phyloP scores from a whole-genome alignment of 331 rosid species.

The Telfairia occidentalis region DNA sequence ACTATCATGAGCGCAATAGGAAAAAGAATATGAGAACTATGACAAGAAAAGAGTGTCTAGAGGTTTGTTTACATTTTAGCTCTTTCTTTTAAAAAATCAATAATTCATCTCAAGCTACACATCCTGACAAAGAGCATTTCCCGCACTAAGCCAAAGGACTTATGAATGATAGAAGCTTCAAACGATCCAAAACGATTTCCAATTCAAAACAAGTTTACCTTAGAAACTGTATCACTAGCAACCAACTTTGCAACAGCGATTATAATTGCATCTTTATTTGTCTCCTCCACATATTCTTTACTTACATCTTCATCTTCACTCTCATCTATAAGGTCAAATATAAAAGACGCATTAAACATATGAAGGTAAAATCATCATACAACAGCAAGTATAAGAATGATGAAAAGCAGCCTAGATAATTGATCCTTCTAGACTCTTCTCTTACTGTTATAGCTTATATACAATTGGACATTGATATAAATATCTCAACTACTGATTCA shows the following conservation, averaged over 20 bases:
- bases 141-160: neutral
- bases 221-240: conserved; percentile 44
- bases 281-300: conserved; percentile 71
- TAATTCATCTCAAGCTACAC: neutral
- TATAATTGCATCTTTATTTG: conserved; percentile 62
- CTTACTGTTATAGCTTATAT: neutral
- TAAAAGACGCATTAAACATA: conserved; percentile 12
- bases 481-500: too few species aligned
- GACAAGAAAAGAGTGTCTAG: neutral
- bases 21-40: neutral
- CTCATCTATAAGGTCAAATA: conserved; percentile 42
- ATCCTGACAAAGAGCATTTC: neutral
- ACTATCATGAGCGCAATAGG: neutral
- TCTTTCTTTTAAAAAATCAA: neutral
- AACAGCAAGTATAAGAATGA: neutral
- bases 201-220: conserved; percentile 33
- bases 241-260: conserved; percentile 69
- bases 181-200: neutral
- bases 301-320: conserved; percentile 66
- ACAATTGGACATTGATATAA: too few species aligned
- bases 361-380: conserved; percentile 7
- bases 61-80: neutral
- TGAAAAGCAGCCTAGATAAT: neutral
- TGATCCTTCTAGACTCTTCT: neutral
- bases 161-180: neutral